Evolutionary conservation across 306 rosid species (phyloP).

Genomic region (Lathyrus oleraceus): DNA sequence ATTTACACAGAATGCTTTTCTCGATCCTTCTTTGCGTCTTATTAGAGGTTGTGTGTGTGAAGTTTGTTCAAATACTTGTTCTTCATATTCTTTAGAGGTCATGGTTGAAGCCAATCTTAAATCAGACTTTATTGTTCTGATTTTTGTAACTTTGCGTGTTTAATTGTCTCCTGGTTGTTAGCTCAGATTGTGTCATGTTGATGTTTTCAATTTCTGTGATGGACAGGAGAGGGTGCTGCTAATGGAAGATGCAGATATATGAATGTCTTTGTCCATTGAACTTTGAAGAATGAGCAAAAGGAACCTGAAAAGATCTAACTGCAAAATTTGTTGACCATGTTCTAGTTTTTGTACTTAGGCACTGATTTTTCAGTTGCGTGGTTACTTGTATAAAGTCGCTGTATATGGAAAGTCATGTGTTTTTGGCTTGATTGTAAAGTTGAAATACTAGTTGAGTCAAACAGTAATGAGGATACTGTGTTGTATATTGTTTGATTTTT

Average conservation of each 20-base stretch:
- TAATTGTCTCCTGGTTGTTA: constrained; percentile 33
- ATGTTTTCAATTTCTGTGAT: constrained; percentile 72
- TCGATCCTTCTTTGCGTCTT: constrained; percentile 1
- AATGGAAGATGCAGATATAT: constrained; percentile 73
- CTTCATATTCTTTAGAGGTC: too few species aligned
- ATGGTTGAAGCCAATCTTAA: too few species aligned
- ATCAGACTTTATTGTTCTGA: neutral
- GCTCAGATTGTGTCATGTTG: constrained; percentile 71
- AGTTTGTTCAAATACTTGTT: too few species aligned
- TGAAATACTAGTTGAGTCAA: constrained; percentile 33
- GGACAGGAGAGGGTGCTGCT: constrained; percentile 77
- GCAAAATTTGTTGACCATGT: constrained; percentile 39
- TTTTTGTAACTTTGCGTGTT: constrained; percentile 8
- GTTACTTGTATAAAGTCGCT: constrained; percentile 41
- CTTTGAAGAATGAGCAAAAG: constrained; percentile 69
- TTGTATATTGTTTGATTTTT: constrained; percentile 34
- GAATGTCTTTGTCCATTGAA: constrained; percentile 85
- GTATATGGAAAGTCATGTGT: constrained; percentile 42
- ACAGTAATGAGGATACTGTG: constrained; percentile 13
- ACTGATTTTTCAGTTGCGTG: constrained; percentile 41
- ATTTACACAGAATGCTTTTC: neutral
- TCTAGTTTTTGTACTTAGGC: constrained; percentile 46
- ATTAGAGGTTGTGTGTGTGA: neutral
- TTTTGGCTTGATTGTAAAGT: constrained; percentile 29
- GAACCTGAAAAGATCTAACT: constrained; percentile 51